A percentile compares a stretch with the other conserved stretches of the same genome.
These are phyloP conservation scores for Ustilago bromivora DNA, from an alignment of 1,284 basidiomycete species.

Conservation along the genomic window DNA sequence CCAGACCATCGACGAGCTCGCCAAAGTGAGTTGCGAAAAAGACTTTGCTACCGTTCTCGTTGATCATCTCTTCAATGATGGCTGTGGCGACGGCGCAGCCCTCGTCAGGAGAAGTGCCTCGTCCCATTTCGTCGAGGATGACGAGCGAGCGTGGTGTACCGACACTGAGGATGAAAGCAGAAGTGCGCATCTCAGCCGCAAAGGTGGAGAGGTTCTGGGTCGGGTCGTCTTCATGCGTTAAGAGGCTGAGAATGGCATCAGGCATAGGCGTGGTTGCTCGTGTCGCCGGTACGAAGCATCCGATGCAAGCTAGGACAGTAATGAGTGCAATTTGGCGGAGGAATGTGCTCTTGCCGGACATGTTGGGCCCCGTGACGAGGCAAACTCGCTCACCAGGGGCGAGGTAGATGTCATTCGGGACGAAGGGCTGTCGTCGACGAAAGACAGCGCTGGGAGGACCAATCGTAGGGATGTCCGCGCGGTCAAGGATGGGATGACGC, in stretches of 20 bases:
- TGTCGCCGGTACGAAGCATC: conserved; percentile 75
- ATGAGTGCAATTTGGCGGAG: conserved; percentile 86
- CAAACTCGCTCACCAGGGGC: conserved; percentile 24
- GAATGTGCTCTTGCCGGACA: conserved; percentile 88
- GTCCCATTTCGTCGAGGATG: conserved; percentile 88
- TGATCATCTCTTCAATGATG: conserved; percentile 86
- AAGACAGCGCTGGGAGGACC: conserved; percentile 10
- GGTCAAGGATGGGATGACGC: conserved; percentile 76
- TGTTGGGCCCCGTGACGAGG: conserved; percentile 73
- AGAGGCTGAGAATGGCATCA: conserved; percentile 83
- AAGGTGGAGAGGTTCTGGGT: conserved; percentile 72
- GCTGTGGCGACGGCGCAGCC: conserved; percentile 91
- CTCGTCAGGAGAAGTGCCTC: conserved; percentile 86
- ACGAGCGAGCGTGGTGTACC: conserved; percentile 76
- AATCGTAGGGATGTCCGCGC: conserved; percentile 74
- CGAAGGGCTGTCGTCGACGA: conserved; percentile 25
- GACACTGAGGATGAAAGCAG: conserved; percentile 74
- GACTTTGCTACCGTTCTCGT: conserved; percentile 76
- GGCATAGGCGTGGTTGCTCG: conserved; percentile 75
- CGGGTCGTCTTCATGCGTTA: conserved; percentile 84
- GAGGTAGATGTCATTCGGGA: conserved; percentile 53
- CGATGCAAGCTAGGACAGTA: conserved; percentile 82
- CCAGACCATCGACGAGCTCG: conserved; percentile 46
- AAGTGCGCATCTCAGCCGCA: conserved; percentile 55
- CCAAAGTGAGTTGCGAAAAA: conserved; percentile 86